Conservation (phyloP, 805 yeast species). For the Lipomyces oligophaga region DNA sequence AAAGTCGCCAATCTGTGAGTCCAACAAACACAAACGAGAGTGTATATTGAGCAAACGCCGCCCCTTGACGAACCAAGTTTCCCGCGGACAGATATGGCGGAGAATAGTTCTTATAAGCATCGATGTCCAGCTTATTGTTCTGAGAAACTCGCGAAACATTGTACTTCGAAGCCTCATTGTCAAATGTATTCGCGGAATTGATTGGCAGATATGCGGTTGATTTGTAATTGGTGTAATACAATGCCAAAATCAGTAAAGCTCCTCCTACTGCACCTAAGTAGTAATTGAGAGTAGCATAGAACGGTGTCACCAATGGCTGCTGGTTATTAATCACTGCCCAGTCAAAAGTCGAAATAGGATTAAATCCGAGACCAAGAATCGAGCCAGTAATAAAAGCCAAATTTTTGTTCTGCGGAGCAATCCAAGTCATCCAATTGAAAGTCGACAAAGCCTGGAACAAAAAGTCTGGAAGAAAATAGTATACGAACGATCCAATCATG, state of each 20-base stretch:
- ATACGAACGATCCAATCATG: conserved; percentile 42
- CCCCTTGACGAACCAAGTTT: conserved; percentile 56
- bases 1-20: conserved; percentile 13
- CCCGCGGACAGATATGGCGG: conserved; percentile 57
- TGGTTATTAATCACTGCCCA: conserved; percentile 44
- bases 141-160: conserved; percentile 50
- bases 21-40: conserved; percentile 46
- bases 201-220: conserved; percentile 56
- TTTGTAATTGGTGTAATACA: conserved; percentile 55
- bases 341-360: conserved; percentile 66
- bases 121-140: conserved; percentile 44
- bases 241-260: conserved; percentile 48
- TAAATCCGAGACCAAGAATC: conserved; percentile 57
- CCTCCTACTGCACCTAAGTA: conserved; percentile 44
- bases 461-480: conserved; percentile 61
- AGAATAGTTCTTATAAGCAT: conserved; percentile 54
- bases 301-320: conserved; percentile 35
- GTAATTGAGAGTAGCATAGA: conserved; percentile 42
- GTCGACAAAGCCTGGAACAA: conserved; percentile 57
- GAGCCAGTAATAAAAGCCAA: conserved; percentile 66
- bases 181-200: conserved; percentile 44
- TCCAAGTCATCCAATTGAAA: conserved; percentile 64
- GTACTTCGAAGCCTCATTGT: conserved; percentile 50
- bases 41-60: conserved; percentile 54
- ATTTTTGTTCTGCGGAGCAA: conserved; percentile 52